A percentile compares a stretch with the other conserved stretches of the same genome.
Evolutionary conservation across 345 rosid species (phyloP).

Genomic region (Linum tenue): DNA sequence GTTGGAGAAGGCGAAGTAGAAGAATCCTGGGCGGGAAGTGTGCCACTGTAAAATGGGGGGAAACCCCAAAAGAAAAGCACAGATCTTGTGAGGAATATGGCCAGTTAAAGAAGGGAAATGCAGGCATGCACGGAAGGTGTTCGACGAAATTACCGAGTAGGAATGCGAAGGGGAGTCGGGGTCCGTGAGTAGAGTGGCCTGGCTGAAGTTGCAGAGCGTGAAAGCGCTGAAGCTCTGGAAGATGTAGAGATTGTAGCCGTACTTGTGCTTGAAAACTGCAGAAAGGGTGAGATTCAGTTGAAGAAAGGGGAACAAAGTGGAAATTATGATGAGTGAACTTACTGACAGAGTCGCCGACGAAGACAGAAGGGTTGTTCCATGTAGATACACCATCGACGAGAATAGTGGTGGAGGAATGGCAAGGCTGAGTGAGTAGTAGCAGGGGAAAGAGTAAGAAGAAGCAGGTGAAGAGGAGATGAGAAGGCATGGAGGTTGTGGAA

Average conservation of each 20-base stretch:
- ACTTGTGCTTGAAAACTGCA: conserved; percentile 77
- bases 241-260: conserved; percentile 63
- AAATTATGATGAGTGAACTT: conserved; percentile 16
- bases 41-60: conserved; percentile 46
- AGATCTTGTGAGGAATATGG: not conserved
- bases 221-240: conserved; percentile 73
- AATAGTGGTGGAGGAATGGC: conserved; percentile 34
- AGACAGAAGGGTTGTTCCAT: conserved; percentile 63
- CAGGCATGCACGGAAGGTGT: not conserved
- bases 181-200: conserved; percentile 65
- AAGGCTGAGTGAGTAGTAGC: conserved; percentile 26
- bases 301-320: not conserved
- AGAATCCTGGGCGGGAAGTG: conserved; percentile 76
- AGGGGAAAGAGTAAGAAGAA: conserved; percentile 25
- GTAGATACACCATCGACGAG: conserved; percentile 61
- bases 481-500: not conserved
- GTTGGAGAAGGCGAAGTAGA: conserved; percentile 77
- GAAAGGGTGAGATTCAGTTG: not conserved
- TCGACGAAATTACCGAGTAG: conserved; percentile 41
- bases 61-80: not conserved
- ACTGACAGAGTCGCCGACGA: conserved; percentile 70
- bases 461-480: conserved; percentile 7
- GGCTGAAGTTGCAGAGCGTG: conserved; percentile 69
- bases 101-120: not conserved
- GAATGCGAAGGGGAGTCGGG: conserved; percentile 41